These are phyloP conservation scores for Trichoderma oligosporum DNA, from an alignment of 2,329 filamentous ascomycete species.

Conservation along the genomic window DNA sequence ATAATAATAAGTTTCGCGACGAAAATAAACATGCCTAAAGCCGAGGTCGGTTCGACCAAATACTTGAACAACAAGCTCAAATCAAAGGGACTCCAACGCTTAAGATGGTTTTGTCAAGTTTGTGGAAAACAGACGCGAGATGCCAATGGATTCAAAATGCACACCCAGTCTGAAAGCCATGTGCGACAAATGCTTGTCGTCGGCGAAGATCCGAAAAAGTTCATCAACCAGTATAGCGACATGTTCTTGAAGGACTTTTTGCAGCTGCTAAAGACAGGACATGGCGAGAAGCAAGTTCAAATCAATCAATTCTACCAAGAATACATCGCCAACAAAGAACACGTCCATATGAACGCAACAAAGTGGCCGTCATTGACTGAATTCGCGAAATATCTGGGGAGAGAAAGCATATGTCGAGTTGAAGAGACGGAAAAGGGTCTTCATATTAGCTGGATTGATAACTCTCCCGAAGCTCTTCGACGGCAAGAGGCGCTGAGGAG, in stretches of 20 bases:
- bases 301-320: constrained; percentile 95
- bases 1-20: not conserved
- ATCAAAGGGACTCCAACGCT: constrained; percentile 68
- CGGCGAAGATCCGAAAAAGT: constrained; percentile 80
- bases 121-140: constrained; percentile 67
- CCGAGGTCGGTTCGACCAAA: constrained; percentile 90
- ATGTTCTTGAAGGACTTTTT: constrained; percentile 82
- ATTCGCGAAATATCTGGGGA: constrained; percentile 80
- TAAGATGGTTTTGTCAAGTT: constrained; percentile 87
- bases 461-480: constrained; percentile 77
- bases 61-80: constrained; percentile 89
- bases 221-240: constrained; percentile 75
- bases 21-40: constrained; percentile 73
- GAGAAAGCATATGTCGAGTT: constrained; percentile 83
- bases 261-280: constrained; percentile 70
- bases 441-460: constrained; percentile 87
- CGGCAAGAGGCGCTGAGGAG: constrained; percentile 75
- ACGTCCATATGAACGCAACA: constrained; percentile 92
- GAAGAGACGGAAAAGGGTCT: constrained; percentile 86
- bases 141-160: constrained; percentile 89
- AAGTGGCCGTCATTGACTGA: constrained; percentile 85
- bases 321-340: constrained; percentile 81
- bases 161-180: constrained; percentile 79
- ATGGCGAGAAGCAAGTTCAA: constrained; percentile 85
- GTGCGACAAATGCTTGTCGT: constrained; percentile 85